Base-by-base conservation (phyloP, 2,329 filamentous ascomycete species). In the Phaeosphaeria sp. region DNA sequence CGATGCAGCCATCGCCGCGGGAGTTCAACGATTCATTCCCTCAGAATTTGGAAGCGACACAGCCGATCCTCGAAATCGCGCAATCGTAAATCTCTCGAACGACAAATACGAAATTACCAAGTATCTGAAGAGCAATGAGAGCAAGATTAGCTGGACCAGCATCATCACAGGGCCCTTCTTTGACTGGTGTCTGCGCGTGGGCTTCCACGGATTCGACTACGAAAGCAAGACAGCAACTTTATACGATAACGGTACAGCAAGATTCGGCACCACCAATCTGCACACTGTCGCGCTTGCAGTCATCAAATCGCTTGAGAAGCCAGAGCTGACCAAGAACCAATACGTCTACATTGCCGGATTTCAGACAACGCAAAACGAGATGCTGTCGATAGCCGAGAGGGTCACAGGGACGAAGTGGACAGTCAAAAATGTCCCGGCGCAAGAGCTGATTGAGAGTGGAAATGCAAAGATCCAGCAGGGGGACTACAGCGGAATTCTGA, bases 11-110 rank as follows among this genome's bases (percentile, higher is more conserved):
- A 77, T 86, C 25, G 81, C 81, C 3, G 86, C 86, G 1, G 85
- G 86, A 1, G 87, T 90, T 6, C 83, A 83, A 63, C 81, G 86
- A 6, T 88, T 87, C 68, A 81, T 88, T 1, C 86, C 87, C 1
- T 85, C 84, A 36, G 88, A 91, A 62, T 90, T 83, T 60, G 82
- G 78, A 39, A 79, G 75, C 66, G 80, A 76, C 67, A 79, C 65
- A 57, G 74, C 63, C 40, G 77, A 69, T 71, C 72, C 51, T 63
- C 73, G 47, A 61, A 77, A 53, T 49, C 73, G 72, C 40, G 71
- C 71, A 2, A 60, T 78, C 2, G 79, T 89, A 1, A 82, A 86
- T 1, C 67, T 87, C 1, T 87, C 86, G 56, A 72, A 69, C 9
- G 72, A 73, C 58, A 90, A 90, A 63, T 62, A 71, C 15, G 64